These are phyloP conservation scores for Debaryomyces subglobosus DNA, from an alignment of 1,139 yeast genomes.

Conservation along the genomic window DNA sequence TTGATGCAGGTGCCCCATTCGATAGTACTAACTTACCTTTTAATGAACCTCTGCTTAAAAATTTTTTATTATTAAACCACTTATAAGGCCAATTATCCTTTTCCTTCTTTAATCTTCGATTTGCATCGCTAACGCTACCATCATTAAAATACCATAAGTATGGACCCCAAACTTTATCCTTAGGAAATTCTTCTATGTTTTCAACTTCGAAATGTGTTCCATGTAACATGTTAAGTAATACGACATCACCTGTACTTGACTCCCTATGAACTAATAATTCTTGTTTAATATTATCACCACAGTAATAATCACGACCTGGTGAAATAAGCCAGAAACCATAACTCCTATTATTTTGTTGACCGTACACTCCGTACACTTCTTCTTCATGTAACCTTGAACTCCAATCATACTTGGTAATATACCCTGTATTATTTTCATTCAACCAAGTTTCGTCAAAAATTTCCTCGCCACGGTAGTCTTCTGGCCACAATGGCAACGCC, in stretches of 20 bases:
- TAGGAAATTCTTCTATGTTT: constrained; percentile 9
- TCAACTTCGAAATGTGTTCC: constrained; percentile 16
- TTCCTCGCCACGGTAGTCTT: neutral
- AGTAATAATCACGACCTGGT: constrained; percentile 16
- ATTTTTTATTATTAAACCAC: constrained; percentile 12
- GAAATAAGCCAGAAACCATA: neutral
- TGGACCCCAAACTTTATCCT: constrained; percentile 16
- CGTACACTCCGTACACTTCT: neutral
- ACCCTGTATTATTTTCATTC: neutral
- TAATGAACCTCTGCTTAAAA: constrained; percentile 11
- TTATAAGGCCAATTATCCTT: constrained; percentile 15
- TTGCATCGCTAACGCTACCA: constrained; percentile 17
- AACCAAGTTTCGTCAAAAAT: neutral
- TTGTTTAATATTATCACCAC: constrained; percentile 17
- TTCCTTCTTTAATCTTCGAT: constrained; percentile 13
- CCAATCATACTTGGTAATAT: neutral
- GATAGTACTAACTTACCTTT: constrained; percentile 11
- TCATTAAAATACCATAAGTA: constrained; percentile 16
- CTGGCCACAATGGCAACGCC: neutral
- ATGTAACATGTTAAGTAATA: constrained; percentile 16
- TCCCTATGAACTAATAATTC: constrained; percentile 15
- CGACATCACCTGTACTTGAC: constrained; percentile 16
- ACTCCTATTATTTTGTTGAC: neutral
- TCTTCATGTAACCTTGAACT: neutral
- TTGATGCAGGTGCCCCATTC: constrained; percentile 14